Conservation (phyloP, 176 grass and related monocot genomes). For the Zoysia pacifica region DNA sequence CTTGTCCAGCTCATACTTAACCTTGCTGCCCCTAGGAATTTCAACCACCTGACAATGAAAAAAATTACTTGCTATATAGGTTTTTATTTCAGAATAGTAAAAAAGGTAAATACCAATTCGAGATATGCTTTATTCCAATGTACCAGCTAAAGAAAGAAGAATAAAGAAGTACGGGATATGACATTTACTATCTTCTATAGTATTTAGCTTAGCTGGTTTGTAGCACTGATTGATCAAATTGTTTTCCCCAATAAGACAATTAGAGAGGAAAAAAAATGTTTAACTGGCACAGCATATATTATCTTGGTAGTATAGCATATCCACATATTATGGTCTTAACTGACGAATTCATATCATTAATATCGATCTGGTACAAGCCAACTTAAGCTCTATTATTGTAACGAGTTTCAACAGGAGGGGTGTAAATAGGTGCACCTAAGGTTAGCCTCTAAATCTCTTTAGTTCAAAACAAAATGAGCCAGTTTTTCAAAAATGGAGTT, state of each 20-base stretch:
- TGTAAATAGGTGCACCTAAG: no score
- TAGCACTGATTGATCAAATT: background rate
- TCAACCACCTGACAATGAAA: constrained; percentile 71
- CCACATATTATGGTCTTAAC: background rate
- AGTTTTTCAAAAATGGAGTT: no score
- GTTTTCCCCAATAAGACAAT: background rate
- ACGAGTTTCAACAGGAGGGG: background rate
- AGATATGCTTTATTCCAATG: constrained; percentile 28
- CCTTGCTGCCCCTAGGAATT: constrained; percentile 94
- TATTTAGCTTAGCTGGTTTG: background rate
- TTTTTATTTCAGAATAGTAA: background rate
- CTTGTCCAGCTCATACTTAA: constrained; percentile 96
- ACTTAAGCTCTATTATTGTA: background rate
- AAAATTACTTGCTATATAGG: constrained; percentile 23
- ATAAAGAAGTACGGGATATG: constrained; percentile 2
- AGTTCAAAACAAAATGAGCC: no score
- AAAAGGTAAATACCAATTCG: background rate
- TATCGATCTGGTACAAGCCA: background rate
- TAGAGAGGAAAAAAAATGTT: background rate
- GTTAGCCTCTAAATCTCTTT: no score
- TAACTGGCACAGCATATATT: background rate
- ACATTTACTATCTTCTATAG: background rate
- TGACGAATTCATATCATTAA: constrained; percentile 1
- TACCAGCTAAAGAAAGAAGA: background rate
- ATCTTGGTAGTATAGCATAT: background rate